Percentiles rank a stretch among this genome's conserved stretches.
Evolutionary conservation across 2,329 filamentous ascomycete species (phyloP).

Genomic region (Neonectria neomacrospora): DNA sequence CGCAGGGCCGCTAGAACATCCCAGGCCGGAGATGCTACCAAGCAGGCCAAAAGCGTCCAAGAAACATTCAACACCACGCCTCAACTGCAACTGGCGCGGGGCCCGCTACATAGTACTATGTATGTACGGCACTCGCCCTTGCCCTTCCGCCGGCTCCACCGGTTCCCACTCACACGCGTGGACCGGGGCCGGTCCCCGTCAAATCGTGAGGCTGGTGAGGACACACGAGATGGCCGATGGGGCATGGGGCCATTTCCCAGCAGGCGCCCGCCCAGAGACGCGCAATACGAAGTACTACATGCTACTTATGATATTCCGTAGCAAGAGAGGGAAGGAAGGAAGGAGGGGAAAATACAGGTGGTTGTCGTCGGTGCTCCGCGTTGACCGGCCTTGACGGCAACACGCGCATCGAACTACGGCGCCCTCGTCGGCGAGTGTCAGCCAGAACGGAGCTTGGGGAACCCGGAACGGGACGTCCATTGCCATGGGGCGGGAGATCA

Average conservation of each 20-base stretch:
- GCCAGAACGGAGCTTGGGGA: background rate
- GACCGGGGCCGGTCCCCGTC: slow-evolving; percentile 11
- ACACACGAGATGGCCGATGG: slow-evolving; percentile 28
- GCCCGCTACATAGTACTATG: too few species aligned
- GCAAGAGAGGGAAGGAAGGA: background rate
- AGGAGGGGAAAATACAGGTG: background rate
- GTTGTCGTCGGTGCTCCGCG: slow-evolving; percentile 11
- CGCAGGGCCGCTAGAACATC: background rate
- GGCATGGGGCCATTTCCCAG: slow-evolving; percentile 24
- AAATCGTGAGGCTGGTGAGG: slow-evolving; percentile 23
- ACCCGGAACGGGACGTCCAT: background rate
- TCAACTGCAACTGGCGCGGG: background rate
- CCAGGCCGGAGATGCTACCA: background rate
- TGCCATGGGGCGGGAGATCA: background rate
- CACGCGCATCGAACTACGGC: background rate
- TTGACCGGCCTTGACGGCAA: background rate
- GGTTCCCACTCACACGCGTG: slow-evolving; percentile 23
- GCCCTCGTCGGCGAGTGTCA: too few species aligned
- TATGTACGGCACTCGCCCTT: background rate
- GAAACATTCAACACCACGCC: slow-evolving; percentile 1
- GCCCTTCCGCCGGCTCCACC: slow-evolving; percentile 14
- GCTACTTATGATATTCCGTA: too few species aligned
- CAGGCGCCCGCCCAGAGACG: slow-evolving; percentile 16
- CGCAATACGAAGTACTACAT: too few species aligned
- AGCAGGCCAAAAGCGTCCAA: background rate